phyloP scores from a whole-genome alignment of 306 rosid species.

The Carpinus fangiana region DNA sequence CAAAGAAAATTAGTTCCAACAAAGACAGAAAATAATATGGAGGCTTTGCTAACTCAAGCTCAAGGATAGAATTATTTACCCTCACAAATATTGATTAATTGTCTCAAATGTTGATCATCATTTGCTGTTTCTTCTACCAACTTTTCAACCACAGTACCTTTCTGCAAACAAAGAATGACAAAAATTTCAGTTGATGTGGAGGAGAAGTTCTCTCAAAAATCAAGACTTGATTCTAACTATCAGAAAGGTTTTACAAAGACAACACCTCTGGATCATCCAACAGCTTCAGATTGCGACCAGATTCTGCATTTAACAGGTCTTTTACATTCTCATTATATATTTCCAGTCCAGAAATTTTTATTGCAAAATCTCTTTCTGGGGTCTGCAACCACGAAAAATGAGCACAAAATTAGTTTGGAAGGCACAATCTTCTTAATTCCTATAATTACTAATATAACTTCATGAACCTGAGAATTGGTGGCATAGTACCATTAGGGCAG shows the following conservation, averaged over 20 bases:
- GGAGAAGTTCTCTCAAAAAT: background rate
- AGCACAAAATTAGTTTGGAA: slow-evolving; percentile 23
- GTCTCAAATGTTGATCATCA: slow-evolving; percentile 87
- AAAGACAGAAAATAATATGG: background rate
- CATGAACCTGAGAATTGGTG: background rate
- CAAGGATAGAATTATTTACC: slow-evolving; percentile 45
- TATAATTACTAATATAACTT: background rate
- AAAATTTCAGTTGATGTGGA: slow-evolving; percentile 15
- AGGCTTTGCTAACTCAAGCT: slow-evolving; percentile 11
- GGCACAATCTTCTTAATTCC: slow-evolving; percentile 1
- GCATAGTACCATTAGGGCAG: background rate
- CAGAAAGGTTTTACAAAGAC: background rate
- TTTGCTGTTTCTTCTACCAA: slow-evolving; percentile 90
- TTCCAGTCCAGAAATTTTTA: slow-evolving; percentile 94
- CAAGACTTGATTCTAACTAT: background rate
- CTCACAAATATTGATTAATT: slow-evolving; percentile 89
- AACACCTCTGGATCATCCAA: slow-evolving; percentile 96
- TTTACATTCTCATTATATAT: slow-evolving; percentile 95
- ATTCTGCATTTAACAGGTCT: slow-evolving; percentile 87
- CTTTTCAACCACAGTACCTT: slow-evolving; percentile 98
- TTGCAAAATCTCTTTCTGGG: slow-evolving; percentile 82
- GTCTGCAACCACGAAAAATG: slow-evolving; percentile 52
- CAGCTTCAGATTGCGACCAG: slow-evolving; percentile 89
- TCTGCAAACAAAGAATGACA: slow-evolving; percentile 47
- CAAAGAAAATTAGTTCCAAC: slow-evolving; percentile 9